These are phyloP conservation scores for Saccharomyces hybrid DNA, from an alignment of 1,139 yeast genomes.

Conservation along the genomic window DNA sequence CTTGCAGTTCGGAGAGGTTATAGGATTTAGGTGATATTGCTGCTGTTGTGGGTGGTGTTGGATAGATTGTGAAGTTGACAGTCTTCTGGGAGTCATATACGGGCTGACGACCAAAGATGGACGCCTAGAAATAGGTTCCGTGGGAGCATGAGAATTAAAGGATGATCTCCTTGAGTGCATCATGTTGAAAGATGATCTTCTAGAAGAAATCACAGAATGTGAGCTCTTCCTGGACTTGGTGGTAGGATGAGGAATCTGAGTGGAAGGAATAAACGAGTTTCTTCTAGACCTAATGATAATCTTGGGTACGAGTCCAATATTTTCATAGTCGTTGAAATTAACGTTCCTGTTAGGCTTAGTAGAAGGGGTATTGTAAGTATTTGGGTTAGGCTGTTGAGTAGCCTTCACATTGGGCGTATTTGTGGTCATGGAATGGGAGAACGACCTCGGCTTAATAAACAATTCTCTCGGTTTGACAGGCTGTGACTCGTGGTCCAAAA, in stretches of 20 bases:
- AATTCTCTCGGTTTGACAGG: background rate
- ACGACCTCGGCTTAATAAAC: constrained; percentile 19
- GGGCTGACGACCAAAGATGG: constrained; percentile 1
- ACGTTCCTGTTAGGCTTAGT: background rate
- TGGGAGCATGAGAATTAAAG: background rate
- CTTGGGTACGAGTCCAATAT: constrained; percentile 31
- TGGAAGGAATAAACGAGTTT: constrained; percentile 22
- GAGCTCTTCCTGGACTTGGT: constrained; percentile 31
- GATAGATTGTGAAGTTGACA: constrained; percentile 7
- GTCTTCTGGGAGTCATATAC: constrained; percentile 8
- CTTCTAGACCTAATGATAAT: constrained; percentile 31
- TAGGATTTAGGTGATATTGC: background rate
- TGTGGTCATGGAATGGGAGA: constrained; percentile 15
- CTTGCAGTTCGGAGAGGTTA: background rate
- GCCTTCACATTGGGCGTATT: background rate
- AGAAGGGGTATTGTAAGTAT: background rate
- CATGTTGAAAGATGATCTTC: constrained; percentile 29
- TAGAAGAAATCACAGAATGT: constrained; percentile 23
- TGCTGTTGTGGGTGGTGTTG: background rate
- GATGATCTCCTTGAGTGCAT: constrained; percentile 29
- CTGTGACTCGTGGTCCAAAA: background rate
- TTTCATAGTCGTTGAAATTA: constrained; percentile 23
- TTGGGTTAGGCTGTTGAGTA: background rate
- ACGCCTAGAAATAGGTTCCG: background rate
- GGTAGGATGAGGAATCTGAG: constrained; percentile 4